Conservation (phyloP, 192 early-diverging fungal species). For the Dissophora ornata region DNA sequence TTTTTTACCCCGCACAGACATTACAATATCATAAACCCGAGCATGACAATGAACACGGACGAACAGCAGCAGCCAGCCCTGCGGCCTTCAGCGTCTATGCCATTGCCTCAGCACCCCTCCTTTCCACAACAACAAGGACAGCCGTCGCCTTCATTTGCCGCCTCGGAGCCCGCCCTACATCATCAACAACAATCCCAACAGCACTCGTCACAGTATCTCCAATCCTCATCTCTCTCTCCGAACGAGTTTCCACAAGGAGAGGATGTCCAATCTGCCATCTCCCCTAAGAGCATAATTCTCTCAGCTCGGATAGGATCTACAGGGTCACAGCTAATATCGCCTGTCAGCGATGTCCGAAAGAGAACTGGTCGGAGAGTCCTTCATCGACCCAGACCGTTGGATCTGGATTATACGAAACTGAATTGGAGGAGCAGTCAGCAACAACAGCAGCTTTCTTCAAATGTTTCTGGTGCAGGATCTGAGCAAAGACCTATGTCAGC, state of each 20-base stretch:
- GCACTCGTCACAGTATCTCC: not conserved
- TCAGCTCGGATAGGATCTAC: slow-evolving; percentile 41
- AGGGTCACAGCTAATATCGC: slow-evolving; percentile 41
- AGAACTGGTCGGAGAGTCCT: slow-evolving; percentile 29
- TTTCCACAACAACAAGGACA: not conserved
- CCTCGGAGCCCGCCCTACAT: not conserved
- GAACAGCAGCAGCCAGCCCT: not conserved
- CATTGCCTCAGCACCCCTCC: not conserved
- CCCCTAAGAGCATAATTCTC: slow-evolving; percentile 17
- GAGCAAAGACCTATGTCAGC: slow-evolving; percentile 9
- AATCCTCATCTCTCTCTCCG: not conserved
- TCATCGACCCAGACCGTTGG: slow-evolving; percentile 33
- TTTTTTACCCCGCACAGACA: not conserved
- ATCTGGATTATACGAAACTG: slow-evolving; percentile 25
- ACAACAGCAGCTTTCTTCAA: not conserved
- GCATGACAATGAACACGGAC: slow-evolving; percentile 10
- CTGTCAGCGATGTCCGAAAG: slow-evolving; percentile 42
- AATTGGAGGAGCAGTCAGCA: slow-evolving; percentile 7
- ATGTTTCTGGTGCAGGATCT: slow-evolving; percentile 4
- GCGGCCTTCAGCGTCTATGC: not conserved
- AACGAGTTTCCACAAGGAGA: slow-evolving; percentile 38
- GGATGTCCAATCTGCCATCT: slow-evolving; percentile 2
- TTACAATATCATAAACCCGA: not conserved
- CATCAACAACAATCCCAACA: not conserved
- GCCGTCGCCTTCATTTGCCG: slow-evolving; percentile 1